Base-by-base conservation (phyloP, 768 basidiomycete genomes). In the Coprinopsis sp. region DNA sequence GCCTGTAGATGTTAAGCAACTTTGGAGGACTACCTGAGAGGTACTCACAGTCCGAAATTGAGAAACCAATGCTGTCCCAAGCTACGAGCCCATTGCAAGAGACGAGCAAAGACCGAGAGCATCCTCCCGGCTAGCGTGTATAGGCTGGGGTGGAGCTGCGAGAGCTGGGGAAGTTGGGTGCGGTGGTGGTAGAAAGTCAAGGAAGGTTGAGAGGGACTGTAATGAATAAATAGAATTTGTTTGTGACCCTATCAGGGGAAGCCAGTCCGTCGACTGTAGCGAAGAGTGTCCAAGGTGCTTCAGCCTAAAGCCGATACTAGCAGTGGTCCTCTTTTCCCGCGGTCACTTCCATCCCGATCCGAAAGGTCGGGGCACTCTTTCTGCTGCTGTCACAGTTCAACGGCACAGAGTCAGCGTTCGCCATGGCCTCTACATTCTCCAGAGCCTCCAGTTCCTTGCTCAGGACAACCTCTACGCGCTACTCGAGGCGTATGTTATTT, bases 11-110 rank as follows among this genome's bases (percentile, higher is more conserved):
- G 46, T 49, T 51, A 49, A 39, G 48, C 51, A 16, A 29, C 50
- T 37, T 14, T 8, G 8, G 19, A 25, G 16, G 14, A 34, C 13
- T 11, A 23, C 16, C 36, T 39, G 19, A 34, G 47, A 30, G 29
- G 27, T 42, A 80, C 88, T 60, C 66, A 90, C 88, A 91, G 70
- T 67, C 88, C 88, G 59, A 91, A 89, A 40, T 77, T 77, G 44
- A 83, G 78, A 62, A 89, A 82, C 56, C 80, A 79, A 31, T 69
- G 64, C 36, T 71, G 70, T 14, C 71, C 70, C 33, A 73, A 57
- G 13, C 63, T 64, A 37, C 76, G 67, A 33, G 65, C 67, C 56
- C 65, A 64, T 43, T 70, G 68, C 23, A 76, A 54, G 41, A 61
- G 57, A 39, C 47, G 41, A 51, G 51, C 53, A 54, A 62, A 54